Conservation (phyloP, 148 eudicot species). For the Chenopodium suecicum region DNA sequence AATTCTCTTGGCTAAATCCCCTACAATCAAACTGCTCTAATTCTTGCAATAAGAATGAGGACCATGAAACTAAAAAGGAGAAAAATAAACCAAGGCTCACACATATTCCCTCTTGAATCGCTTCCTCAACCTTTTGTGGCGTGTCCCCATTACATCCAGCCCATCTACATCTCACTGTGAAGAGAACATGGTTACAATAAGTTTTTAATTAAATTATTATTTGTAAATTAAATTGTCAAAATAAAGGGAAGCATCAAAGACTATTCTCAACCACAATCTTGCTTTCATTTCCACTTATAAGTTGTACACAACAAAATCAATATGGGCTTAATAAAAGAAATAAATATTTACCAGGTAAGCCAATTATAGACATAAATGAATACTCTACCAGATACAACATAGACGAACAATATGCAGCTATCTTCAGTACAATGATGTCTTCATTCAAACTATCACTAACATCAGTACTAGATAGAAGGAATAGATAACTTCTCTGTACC, state of each 20-base stretch:
- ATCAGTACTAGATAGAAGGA: neutral
- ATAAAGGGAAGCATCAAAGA: neutral
- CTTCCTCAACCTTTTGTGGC: conserved; percentile 7
- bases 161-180: conserved; percentile 9
- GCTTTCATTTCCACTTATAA: neutral
- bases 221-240: neutral
- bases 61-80: neutral
- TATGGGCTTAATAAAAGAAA: neutral
- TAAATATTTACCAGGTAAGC: neutral
- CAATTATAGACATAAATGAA: neutral
- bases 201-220: neutral
- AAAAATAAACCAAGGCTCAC: neutral
- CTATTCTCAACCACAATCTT: neutral
- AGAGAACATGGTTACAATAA: neutral
- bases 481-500: too few species aligned
- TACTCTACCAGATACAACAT: neutral
- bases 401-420: neutral
- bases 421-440: neutral
- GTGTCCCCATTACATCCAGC: neutral
- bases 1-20: neutral
- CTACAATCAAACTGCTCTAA: neutral
- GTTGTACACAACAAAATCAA: neutral
- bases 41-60: conserved; percentile 6
- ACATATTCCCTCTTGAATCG: neutral
- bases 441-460: neutral